Conservation (phyloP, 805 yeast species). For the Saturnispora besseyi region DNA sequence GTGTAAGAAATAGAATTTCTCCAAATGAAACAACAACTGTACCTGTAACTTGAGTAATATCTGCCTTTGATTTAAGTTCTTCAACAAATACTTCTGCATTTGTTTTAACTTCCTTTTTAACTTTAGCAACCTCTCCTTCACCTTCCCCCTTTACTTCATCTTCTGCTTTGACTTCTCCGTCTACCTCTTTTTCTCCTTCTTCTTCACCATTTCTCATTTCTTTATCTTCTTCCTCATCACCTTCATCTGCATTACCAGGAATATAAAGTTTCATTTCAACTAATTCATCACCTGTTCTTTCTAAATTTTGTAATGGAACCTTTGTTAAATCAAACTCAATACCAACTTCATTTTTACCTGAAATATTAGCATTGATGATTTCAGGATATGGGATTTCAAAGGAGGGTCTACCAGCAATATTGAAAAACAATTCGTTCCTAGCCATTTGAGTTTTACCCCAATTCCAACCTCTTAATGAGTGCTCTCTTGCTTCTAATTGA, state of each 20-base stretch:
- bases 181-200: conserved; percentile 18
- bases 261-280: conserved; percentile 91
- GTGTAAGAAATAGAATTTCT: conserved; percentile 87
- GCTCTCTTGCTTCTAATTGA: conserved; percentile 75
- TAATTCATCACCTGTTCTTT: conserved; percentile 84
- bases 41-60: conserved; percentile 89
- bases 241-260: conserved; percentile 66
- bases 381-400: conserved; percentile 83
- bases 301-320: conserved; percentile 35
- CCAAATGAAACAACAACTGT: conserved; percentile 90
- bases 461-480: conserved; percentile 96
- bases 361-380: conserved; percentile 77
- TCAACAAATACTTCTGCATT: conserved; percentile 87
- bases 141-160: conserved; percentile 5
- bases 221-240: conserved; percentile 29
- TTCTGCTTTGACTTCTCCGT: conserved; percentile 18
- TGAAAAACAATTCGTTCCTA: conserved; percentile 80
- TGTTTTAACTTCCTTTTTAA: conserved; percentile 37
- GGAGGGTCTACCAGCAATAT: conserved; percentile 77
- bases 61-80: conserved; percentile 84
- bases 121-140: conserved; percentile 21
- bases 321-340: conserved; percentile 62
- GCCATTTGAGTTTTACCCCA: conserved; percentile 96
- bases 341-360: conserved; percentile 90
- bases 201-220: neutral